phyloP scores from a whole-genome alignment of 345 rosid species.

The Linum usitatissimum region DNA sequence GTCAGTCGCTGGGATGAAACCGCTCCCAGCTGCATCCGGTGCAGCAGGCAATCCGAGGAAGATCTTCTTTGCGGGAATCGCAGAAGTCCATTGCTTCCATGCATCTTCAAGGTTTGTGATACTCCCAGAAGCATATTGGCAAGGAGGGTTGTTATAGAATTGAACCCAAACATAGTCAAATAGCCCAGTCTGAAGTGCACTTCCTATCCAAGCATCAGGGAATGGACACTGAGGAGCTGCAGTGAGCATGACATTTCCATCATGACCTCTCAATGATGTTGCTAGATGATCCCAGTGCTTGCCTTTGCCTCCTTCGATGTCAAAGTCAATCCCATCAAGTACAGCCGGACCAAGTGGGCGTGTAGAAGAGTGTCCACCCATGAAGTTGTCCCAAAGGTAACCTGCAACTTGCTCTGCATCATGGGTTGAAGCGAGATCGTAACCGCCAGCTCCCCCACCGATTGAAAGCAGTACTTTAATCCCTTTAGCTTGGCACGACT shows the following conservation, averaged over 20 bases:
- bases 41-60: neutral
- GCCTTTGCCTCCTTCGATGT: neutral
- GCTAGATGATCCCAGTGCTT: neutral
- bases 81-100: neutral
- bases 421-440: neutral
- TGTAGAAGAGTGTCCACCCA: neutral
- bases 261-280: neutral
- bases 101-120: neutral
- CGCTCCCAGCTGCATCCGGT: neutral
- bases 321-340: neutral
- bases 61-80: neutral
- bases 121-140: neutral
- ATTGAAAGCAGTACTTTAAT: neutral
- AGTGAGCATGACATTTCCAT: neutral
- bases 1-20: neutral
- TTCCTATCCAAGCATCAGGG: neutral
- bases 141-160: neutral
- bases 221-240: neutral
- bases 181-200: neutral
- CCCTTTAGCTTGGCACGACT: neutral
- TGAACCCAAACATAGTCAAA: neutral
- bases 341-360: neutral
- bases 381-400: neutral
- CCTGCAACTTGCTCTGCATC: neutral
- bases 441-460: neutral